phyloP scores from a whole-genome alignment of 1,284 basidiomycete genomes.

The Baeospora myosura region DNA sequence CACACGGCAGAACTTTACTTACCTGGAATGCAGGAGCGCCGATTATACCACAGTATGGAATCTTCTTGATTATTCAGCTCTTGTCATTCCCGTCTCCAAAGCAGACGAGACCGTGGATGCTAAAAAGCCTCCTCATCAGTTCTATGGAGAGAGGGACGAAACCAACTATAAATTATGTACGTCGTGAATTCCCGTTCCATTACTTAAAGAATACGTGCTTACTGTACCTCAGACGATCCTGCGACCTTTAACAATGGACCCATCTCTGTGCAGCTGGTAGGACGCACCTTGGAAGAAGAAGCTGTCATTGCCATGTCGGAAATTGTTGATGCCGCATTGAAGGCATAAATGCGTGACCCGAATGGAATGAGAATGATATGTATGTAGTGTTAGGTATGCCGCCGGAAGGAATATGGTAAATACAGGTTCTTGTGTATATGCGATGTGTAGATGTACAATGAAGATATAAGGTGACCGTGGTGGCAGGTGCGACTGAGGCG shows the following conservation, averaged over 20 bases:
- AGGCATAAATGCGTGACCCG: constrained; percentile 8
- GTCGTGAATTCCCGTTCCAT: constrained; percentile 17
- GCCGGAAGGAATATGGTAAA: no score
- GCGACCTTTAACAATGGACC: constrained; percentile 53
- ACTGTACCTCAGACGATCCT: constrained; percentile 42
- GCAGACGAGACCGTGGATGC: constrained; percentile 45
- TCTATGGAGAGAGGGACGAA: constrained; percentile 42
- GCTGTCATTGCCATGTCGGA: constrained; percentile 58
- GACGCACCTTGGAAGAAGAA: constrained; percentile 67
- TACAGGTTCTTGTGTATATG: no score
- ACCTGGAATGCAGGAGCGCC: constrained; percentile 26
- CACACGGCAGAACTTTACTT: not conserved
- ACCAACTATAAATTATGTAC: constrained; percentile 48
- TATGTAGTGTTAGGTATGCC: no score
- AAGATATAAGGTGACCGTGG: not conserved
- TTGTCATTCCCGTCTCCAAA: constrained; percentile 60
- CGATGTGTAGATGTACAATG: not conserved
- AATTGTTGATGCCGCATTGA: constrained; percentile 44
- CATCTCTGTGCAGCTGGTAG: constrained; percentile 63
- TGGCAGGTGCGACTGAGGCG: not conserved
- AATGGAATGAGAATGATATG: constrained; percentile 1
- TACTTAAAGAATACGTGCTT: not conserved
- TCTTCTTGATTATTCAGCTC: constrained; percentile 57
- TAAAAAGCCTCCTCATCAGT: constrained; percentile 32
- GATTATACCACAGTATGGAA: constrained; percentile 64